Evolutionary conservation across 805 yeast species (phyloP), one percentile per base, ranked within the genome.

Genomic region (Debaryomyces tyrocola): DNA sequence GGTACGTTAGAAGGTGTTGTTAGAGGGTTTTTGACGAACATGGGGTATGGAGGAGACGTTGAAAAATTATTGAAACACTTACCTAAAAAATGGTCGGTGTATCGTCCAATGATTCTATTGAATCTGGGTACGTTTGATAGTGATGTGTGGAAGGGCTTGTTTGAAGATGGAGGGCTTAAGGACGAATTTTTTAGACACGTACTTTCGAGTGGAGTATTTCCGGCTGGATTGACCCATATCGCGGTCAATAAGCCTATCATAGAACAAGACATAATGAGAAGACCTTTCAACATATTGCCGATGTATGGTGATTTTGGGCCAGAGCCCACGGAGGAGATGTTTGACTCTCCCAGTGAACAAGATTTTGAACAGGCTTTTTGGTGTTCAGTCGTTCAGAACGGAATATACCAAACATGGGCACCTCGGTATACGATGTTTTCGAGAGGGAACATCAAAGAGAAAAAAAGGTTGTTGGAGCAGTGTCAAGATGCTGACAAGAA

Each of bases 351-450:
- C 0, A 53, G 69, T 0, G 40, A 42, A 2, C 48, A 43, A 0
- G 85, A 83, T 54, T 75, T 84, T 33, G 52, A 63, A 1, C 37
- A 56, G 0, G 85, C 87, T 0, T 78, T 89, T 54, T 89, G 96
- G 96, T 86, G 90, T 54, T 63, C 73, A 9, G 74, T 75, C 1
- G 65, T 72, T 2, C 96, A 89, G 56, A 87, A 90, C 60, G 90
- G 90, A 1, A 80, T 89, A 3, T 69, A 61, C 51, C 96, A 89
- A 57, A 74, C 78, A 8, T 89, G 96, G 96, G 88, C 92, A 5
- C 96, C 96, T 1, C 61, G 75, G 45, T 84, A 81, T 57, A 87
- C 96, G 1, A 89, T 89, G 96, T 90, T 90, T 60, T 84, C 91
- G 41, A 65, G 96, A 15, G 96, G 96, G 1, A 89, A 89, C 60